These are phyloP conservation scores for Irpex sp. DNA, from an alignment of 1,284 basidiomycete genomes.

Conservation along the genomic window DNA sequence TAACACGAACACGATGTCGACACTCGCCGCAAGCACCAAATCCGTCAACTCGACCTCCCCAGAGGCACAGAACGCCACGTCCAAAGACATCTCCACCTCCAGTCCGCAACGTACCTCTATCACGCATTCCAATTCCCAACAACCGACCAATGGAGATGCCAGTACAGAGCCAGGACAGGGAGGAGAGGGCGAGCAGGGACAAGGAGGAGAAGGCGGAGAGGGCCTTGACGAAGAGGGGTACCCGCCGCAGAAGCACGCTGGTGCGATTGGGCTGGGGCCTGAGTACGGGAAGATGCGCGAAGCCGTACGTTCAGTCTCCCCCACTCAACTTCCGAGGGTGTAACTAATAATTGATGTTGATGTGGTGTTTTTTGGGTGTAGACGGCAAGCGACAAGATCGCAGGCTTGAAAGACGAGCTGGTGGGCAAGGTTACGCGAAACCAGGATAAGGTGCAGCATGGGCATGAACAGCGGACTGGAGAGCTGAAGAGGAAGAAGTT, in stretches of 20 bases:
- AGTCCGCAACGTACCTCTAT: no score
- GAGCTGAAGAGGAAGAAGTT: slow-evolving; percentile 42
- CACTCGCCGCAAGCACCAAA: neutral
- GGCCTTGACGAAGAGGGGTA: slow-evolving; percentile 18
- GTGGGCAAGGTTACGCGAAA: slow-evolving; percentile 47
- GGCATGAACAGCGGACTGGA: slow-evolving; percentile 44
- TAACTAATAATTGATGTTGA: neutral
- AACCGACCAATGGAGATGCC: no score
- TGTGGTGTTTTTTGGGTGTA: slow-evolving; percentile 16
- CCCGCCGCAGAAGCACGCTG: slow-evolving; percentile 37
- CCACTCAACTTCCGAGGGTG: neutral
- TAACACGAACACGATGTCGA: neutral
- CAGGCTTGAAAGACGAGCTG: slow-evolving; percentile 47
- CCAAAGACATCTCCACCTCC: neutral
- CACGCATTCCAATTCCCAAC: no score
- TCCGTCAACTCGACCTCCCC: neutral
- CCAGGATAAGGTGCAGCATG: slow-evolving; percentile 42
- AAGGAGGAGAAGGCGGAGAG: neutral
- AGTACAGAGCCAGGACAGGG: no score
- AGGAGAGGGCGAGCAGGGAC: no score
- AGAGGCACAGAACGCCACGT: neutral
- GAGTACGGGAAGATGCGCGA: slow-evolving; percentile 29
- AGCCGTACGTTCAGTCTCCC: slow-evolving; percentile 21
- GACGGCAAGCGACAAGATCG: slow-evolving; percentile 44
- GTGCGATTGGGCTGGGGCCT: slow-evolving; percentile 38